Evolutionary conservation across 352 stramenopile species (phyloP).

Genomic region (Thalassiosira sp.): DNA sequence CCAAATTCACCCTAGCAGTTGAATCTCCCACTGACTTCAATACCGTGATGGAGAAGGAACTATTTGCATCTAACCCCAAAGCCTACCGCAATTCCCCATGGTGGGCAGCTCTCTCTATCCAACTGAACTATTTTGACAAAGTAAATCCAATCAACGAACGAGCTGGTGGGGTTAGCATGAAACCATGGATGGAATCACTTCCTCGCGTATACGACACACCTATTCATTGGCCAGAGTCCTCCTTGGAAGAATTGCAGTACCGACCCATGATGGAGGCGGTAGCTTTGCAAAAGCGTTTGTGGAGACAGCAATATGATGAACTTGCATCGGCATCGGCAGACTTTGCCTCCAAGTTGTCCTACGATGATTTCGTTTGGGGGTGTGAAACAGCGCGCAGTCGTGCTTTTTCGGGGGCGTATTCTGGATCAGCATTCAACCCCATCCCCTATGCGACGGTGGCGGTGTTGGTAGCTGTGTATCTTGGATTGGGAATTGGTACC

Average conservation of each 20-base stretch:
- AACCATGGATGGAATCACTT: slow-evolving; percentile 73
- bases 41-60: slow-evolving; percentile 31
- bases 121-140: slow-evolving; percentile 74
- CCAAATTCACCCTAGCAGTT: slow-evolving; percentile 61
- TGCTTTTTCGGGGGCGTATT: slow-evolving; percentile 77
- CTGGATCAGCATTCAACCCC: slow-evolving; percentile 73
- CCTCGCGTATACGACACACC: slow-evolving; percentile 75
- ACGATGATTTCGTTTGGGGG: slow-evolving; percentile 78
- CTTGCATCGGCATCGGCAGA: slow-evolving; percentile 23
- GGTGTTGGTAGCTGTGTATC: slow-evolving; percentile 67
- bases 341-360: slow-evolving; percentile 51
- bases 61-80: slow-evolving; percentile 53
- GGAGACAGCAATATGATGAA: slow-evolving; percentile 55
- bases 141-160: slow-evolving; percentile 51
- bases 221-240: slow-evolving; percentile 65
- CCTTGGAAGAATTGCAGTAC: slow-evolving; percentile 70
- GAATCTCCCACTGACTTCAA: slow-evolving; percentile 59
- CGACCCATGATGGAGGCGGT: slow-evolving; percentile 66
- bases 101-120: slow-evolving; percentile 71
- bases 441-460: slow-evolving; percentile 72
- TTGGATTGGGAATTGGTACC: slow-evolving; percentile 68
- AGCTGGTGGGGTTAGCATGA: slow-evolving; percentile 38
- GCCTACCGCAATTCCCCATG: slow-evolving; percentile 64
- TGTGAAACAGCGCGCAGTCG: slow-evolving; percentile 75
- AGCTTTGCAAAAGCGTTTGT: slow-evolving; percentile 64